Evolutionary conservation across 2,329 filamentous ascomycete species (phyloP).

Genomic region (Claviceps cyperi): DNA sequence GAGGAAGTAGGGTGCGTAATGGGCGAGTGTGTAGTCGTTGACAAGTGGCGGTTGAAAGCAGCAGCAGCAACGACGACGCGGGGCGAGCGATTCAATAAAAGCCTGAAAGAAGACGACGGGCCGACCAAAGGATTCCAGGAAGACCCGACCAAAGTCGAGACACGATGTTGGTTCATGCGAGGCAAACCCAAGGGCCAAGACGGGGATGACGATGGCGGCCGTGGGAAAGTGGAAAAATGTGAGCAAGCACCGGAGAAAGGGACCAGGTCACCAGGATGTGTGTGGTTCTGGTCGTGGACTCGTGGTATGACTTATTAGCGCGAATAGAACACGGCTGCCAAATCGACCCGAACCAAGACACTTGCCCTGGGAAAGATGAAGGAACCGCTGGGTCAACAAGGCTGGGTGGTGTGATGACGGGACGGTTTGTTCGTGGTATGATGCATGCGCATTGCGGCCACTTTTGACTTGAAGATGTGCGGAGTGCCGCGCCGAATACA

Average conservation of each 20-base stretch:
- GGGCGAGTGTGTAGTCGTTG: too few relatives aligned
- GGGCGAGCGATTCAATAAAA: conserved; percentile 8
- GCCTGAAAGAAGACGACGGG: conserved; percentile 6
- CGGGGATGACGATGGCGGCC: conserved; percentile 3
- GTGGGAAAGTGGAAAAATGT: conserved; percentile 2
- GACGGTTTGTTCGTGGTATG: background rate
- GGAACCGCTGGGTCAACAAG: background rate
- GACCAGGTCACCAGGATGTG: too few relatives aligned
- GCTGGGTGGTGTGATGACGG: too few relatives aligned
- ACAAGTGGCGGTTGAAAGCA: conserved; percentile 2
- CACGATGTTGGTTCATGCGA: conserved; percentile 10
- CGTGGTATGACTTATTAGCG: background rate
- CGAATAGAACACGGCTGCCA: background rate
- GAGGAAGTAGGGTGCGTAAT: conserved; percentile 5
- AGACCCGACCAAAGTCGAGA: conserved; percentile 6
- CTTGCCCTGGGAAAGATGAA: background rate
- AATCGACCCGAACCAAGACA: conserved; percentile 1
- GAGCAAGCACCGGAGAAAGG: background rate
- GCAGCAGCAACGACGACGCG: conserved; percentile 2
- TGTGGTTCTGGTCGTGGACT: conserved; percentile 3
- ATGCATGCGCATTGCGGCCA: too few relatives aligned
- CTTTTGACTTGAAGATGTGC: too few relatives aligned
- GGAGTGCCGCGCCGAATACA: background rate
- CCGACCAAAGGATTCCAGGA: conserved; percentile 2
- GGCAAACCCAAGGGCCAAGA: conserved; percentile 5